phyloP scores from a whole-genome alignment of 768 basidiomycete species.

The Tubosaeta sp. region DNA sequence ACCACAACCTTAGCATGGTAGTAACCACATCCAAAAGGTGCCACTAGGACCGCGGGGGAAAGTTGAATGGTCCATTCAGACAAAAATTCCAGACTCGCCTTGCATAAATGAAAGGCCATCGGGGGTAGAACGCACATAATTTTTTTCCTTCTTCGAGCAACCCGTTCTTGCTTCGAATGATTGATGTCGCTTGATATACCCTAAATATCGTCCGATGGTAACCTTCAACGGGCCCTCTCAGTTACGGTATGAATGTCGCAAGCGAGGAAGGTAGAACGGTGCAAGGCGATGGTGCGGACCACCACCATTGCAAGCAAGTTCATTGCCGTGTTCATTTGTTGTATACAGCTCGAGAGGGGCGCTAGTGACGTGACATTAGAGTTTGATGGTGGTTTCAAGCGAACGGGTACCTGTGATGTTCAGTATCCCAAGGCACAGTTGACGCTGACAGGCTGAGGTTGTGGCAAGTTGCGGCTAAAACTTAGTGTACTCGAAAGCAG shows the following conservation, averaged over 20 bases:
- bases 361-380: no score
- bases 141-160: conserved; percentile 5
- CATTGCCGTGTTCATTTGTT: not conserved
- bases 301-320: not conserved
- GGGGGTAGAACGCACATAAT: conserved; percentile 6
- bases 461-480: no score
- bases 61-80: not conserved
- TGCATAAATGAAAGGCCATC: conserved; percentile 12
- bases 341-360: not conserved
- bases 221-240: not conserved
- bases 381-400: no score
- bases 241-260: conserved; percentile 5
- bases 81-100: conserved; percentile 8
- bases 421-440: no score
- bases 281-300: conserved; percentile 1
- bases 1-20: not conserved
- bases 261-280: conserved; percentile 12
- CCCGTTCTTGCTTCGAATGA: conserved; percentile 3
- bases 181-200: not conserved
- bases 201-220: conserved; percentile 6
- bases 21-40: not conserved
- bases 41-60: conserved; percentile 13
- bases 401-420: no score
- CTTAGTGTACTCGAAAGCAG: no score
- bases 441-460: no score